A percentile compares a stretch with the other conserved stretches of the same genome.
Conservation (phyloP, 2,329 filamentous ascomycete genomes). For the Ceratocystis variospora region DNA sequence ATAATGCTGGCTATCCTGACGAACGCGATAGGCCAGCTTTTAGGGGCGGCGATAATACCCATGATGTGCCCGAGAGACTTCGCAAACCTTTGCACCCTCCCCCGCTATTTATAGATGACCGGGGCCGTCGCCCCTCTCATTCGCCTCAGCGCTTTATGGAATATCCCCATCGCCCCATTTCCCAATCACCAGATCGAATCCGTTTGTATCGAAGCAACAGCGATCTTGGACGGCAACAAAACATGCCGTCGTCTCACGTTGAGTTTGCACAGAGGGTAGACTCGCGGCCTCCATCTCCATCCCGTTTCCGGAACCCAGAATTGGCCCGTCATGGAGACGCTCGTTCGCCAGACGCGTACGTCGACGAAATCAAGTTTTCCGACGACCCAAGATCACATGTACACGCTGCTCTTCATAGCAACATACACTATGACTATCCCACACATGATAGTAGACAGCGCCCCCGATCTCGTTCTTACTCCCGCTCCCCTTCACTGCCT, state of each 20-base stretch:
- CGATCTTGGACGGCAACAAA: background rate
- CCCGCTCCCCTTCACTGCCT: background rate
- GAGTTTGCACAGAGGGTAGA: background rate
- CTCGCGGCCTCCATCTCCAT: background rate
- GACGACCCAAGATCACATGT: background rate
- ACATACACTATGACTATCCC: background rate
- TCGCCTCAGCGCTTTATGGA: constrained; percentile 5
- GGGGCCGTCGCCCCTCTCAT: background rate
- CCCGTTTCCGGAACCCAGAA: background rate
- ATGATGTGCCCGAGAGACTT: constrained; percentile 2
- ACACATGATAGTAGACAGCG: background rate
- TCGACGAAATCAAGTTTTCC: background rate
- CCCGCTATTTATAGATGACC: background rate
- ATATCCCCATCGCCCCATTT: constrained; percentile 11
- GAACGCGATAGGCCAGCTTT: background rate
- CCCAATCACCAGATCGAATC: constrained; percentile 4
- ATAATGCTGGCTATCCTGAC: background rate
- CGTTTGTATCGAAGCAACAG: background rate
- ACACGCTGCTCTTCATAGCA: background rate
- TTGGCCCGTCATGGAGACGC: background rate
- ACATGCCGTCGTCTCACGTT: background rate
- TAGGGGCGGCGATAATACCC: background rate
- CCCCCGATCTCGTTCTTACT: background rate
- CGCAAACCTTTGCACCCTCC: background rate
- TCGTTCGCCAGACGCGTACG: background rate